Conservation (phyloP, 768 basidiomycete species). For the Asterophora parasitica region DNA sequence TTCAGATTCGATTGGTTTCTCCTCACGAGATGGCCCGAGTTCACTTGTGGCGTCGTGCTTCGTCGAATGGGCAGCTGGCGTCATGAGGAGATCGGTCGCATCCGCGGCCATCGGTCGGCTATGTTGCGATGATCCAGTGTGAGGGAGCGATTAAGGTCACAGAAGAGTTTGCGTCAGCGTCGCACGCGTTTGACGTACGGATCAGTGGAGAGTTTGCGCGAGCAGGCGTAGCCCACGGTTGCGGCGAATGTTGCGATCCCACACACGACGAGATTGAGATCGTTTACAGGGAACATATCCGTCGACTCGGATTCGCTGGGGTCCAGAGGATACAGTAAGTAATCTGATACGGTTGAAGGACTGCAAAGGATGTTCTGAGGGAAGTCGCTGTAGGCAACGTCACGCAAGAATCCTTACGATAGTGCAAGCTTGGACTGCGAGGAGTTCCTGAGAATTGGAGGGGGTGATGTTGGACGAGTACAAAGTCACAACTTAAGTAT, state of each 20-base stretch:
- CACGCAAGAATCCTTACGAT: no score
- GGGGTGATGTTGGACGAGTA: neutral
- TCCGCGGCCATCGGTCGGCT: constrained; percentile 7
- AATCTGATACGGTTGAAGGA: no score
- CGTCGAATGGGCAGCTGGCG: neutral
- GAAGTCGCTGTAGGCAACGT: no score
- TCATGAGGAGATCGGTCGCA: constrained; percentile 6
- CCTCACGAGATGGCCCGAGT: neutral
- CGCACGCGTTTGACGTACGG: constrained; percentile 22
- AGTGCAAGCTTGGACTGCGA: neutral
- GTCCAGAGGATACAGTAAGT: neutral
- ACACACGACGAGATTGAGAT: constrained; percentile 51
- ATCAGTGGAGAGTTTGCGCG: constrained; percentile 33
- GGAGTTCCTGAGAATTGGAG: neutral
- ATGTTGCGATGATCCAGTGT: constrained; percentile 7
- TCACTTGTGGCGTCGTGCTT: neutral
- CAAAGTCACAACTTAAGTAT: neutral
- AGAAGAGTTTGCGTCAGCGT: constrained; percentile 6
- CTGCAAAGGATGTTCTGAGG: no score
- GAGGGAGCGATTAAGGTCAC: constrained; percentile 1
- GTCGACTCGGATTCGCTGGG: neutral
- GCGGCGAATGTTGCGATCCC: constrained; percentile 59
- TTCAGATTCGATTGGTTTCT: neutral
- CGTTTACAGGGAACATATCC: constrained; percentile 44
- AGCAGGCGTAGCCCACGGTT: constrained; percentile 53